Evolutionary conservation across 345 rosid species (phyloP).

Genomic region (Lepidium aucheri): DNA sequence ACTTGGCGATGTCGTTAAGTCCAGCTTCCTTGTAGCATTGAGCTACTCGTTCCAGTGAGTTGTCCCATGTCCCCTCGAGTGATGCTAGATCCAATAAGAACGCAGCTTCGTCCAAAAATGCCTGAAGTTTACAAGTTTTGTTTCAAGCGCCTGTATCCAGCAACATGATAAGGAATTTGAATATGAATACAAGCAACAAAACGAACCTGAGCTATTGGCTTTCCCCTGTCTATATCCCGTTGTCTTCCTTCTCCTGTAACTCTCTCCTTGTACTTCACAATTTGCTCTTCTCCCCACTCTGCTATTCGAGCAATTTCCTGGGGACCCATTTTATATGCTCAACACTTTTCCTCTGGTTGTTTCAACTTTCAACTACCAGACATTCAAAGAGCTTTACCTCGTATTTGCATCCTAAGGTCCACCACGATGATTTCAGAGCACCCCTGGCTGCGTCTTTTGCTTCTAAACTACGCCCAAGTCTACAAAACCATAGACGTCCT

Average conservation of each 20-base stretch:
- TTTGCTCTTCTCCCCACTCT: slow-evolving; percentile 78
- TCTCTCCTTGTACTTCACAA: slow-evolving; percentile 61
- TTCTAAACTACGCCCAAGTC: slow-evolving; percentile 63
- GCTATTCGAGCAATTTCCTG: slow-evolving; percentile 64
- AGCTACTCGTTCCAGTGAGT: slow-evolving; percentile 44
- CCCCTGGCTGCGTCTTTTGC: slow-evolving; percentile 95
- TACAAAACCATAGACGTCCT: slow-evolving; percentile 23
- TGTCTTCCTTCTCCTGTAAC: slow-evolving; percentile 57
- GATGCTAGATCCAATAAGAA: slow-evolving; percentile 79
- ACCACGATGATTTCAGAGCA: slow-evolving; percentile 87
- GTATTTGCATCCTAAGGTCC: slow-evolving; percentile 83
- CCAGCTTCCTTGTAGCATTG: slow-evolving; percentile 73
- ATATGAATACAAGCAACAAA: neutral
- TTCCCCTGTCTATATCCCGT: slow-evolving; percentile 68
- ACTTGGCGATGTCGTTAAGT: slow-evolving; percentile 48
- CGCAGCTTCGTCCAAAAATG: slow-evolving; percentile 62
- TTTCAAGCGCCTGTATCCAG: neutral
- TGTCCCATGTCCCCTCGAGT: slow-evolving; percentile 77
- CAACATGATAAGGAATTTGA: neutral
- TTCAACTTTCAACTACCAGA: neutral
- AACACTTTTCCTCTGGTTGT: neutral
- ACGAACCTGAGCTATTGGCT: slow-evolving; percentile 59
- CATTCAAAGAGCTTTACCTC: slow-evolving; percentile 31
- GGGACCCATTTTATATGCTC: neutral
- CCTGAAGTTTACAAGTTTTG: slow-evolving; percentile 29